phyloP scores from a whole-genome alignment of 345 rosid species.

The Salix exigua region DNA sequence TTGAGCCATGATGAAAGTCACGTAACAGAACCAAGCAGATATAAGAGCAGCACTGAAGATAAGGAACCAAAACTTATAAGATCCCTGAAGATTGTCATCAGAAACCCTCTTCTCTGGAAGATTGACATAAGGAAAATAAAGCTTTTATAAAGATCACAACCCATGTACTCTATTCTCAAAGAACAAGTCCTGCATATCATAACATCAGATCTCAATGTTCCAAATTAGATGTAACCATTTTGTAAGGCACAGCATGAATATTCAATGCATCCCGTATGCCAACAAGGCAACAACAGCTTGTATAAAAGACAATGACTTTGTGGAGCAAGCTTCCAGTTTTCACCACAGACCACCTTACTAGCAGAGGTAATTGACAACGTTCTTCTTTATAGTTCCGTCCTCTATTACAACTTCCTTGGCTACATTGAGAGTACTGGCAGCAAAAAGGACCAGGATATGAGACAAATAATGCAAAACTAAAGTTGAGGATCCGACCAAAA shows the following conservation, averaged over 20 bases:
- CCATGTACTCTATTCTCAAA: background rate
- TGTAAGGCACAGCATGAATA: background rate
- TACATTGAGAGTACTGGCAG: background rate
- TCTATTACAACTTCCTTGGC: background rate
- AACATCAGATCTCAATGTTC: background rate
- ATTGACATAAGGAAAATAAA: background rate
- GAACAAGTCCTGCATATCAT: background rate
- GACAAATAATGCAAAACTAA: background rate
- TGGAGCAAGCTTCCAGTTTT: background rate
- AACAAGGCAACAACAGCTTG: background rate
- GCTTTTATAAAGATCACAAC: background rate
- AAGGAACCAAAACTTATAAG: background rate
- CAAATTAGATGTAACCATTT: background rate
- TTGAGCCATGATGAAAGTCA: too few species aligned
- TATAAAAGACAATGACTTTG: background rate
- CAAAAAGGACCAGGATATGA: background rate
- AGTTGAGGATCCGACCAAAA: background rate
- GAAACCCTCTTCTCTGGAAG: background rate
- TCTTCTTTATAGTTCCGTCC: background rate
- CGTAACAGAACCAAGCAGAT: slow-evolving; percentile 1
- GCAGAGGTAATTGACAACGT: background rate
- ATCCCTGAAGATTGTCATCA: background rate
- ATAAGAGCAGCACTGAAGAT: background rate
- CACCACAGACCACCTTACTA: background rate
- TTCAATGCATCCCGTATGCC: background rate